Evolutionary conservation across 177 flowering plant genomes (phyloP).

Genomic region (Vitis hybrid): DNA sequence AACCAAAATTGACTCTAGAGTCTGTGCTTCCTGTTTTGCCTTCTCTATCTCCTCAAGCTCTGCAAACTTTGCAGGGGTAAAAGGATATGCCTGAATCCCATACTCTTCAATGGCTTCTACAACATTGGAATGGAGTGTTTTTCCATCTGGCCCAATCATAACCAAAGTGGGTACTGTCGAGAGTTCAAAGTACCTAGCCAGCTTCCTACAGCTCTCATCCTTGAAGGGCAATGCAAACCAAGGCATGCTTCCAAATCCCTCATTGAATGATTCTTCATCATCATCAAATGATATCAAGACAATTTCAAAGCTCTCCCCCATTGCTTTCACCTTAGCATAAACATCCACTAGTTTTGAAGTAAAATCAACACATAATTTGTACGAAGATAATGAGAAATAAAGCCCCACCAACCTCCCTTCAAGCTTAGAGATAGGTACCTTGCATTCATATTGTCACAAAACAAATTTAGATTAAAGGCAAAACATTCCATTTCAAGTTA

Average conservation of each 20-base stretch:
- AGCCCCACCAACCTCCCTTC: constrained; percentile 55
- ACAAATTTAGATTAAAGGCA: not conserved
- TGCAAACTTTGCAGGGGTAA: constrained; percentile 27
- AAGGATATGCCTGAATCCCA: constrained; percentile 35
- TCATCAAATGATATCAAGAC: constrained; percentile 39
- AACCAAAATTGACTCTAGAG: constrained; percentile 37
- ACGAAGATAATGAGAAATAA: constrained; percentile 25
- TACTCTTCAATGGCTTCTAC: constrained; percentile 25
- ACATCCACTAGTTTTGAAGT: constrained; percentile 30
- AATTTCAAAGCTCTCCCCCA: constrained; percentile 47
- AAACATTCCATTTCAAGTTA: not conserved
- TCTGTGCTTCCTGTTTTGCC: constrained; percentile 18
- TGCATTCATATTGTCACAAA: not conserved
- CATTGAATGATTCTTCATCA: constrained; percentile 34
- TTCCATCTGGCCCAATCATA: constrained; percentile 39
- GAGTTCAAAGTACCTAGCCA: constrained; percentile 24
- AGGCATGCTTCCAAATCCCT: constrained; percentile 35
- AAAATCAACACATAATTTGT: constrained; percentile 21
- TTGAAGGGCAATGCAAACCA: constrained; percentile 42
- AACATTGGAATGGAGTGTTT: constrained; percentile 28
- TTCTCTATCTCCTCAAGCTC: constrained; percentile 32
- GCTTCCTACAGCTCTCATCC: constrained; percentile 22
- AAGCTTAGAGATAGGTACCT: constrained; percentile 41
- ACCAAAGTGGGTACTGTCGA: constrained; percentile 28
- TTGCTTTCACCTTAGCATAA: constrained; percentile 36